Conservation (phyloP, 805 yeast genomes). For the Grigorovia yakushimaensis region DNA sequence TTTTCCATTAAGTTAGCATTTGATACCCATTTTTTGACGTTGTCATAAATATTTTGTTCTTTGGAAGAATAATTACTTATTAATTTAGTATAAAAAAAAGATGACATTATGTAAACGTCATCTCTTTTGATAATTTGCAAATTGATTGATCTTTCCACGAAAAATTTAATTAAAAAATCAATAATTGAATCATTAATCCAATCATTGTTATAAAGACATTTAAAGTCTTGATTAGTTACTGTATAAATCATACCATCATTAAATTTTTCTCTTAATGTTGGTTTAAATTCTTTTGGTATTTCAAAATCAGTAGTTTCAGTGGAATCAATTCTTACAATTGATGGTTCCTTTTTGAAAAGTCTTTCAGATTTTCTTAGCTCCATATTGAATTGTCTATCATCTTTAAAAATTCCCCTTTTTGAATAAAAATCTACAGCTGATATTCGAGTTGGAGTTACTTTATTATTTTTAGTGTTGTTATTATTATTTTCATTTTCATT, state of each 20-base stretch:
- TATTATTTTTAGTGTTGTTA: too few species aligned
- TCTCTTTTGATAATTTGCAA: constrained; percentile 23
- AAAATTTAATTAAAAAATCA: constrained; percentile 68
- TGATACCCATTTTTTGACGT: constrained; percentile 70
- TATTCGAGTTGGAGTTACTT: too few species aligned
- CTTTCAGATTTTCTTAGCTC: too few species aligned
- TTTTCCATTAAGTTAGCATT: constrained; percentile 53
- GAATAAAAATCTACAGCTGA: too few species aligned
- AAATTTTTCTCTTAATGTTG: constrained; percentile 42
- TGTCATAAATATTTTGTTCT: constrained; percentile 39
- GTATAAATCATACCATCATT: constrained; percentile 44
- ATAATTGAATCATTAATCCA: constrained; percentile 88
- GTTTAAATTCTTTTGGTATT: constrained; percentile 27
- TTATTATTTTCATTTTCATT: too few species aligned
- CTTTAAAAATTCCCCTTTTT: too few species aligned
- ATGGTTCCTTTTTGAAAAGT: too few species aligned
- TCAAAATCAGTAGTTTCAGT: constrained; percentile 7
- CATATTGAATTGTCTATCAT: too few species aligned
- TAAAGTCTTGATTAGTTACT: constrained; percentile 62
- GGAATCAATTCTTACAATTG: constrained; percentile 3
- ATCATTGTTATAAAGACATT: constrained; percentile 65
- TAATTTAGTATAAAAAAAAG: constrained; percentile 72
- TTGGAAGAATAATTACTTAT: constrained; percentile 28
- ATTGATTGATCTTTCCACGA: constrained; percentile 32
- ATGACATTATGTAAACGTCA: constrained; percentile 55